Percentiles rank a stretch among this genome's conserved stretches.
Evolutionary conservation across 345 rosid genomes (phyloP).

Genomic region (Brassica nigra): DNA sequence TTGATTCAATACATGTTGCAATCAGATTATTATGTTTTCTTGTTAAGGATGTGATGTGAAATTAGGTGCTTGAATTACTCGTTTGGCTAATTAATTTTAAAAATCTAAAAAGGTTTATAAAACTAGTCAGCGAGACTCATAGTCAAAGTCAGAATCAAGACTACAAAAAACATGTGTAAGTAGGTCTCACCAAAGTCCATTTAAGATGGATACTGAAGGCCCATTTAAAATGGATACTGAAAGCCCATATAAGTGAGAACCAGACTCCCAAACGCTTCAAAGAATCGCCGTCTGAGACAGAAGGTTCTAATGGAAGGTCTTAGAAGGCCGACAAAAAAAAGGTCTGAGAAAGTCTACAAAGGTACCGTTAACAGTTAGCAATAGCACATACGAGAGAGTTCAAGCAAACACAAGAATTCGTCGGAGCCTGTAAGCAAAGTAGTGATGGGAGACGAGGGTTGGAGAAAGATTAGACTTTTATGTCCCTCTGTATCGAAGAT

Average conservation of each 20-base stretch:
- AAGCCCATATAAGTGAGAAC: background rate
- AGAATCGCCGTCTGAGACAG: conserved; percentile 4
- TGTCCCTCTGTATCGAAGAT: conserved; percentile 61
- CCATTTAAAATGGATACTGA: background rate
- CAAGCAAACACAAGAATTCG: background rate
- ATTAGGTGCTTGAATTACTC: background rate
- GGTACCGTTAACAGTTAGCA: conserved; percentile 15
- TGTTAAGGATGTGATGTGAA: background rate
- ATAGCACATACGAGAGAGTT: conserved; percentile 11
- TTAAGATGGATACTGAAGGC: background rate
- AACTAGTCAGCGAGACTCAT: background rate
- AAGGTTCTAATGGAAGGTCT: conserved; percentile 23
- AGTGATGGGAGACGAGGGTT: conserved; percentile 30
- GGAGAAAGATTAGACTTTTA: conserved; percentile 54
- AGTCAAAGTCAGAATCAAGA: background rate
- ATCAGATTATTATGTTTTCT: background rate
- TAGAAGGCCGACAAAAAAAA: background rate
- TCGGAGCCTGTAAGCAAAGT: conserved; percentile 21
- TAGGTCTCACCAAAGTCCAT: background rate
- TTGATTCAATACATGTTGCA: background rate
- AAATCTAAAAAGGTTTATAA: background rate
- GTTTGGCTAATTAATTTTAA: no score
- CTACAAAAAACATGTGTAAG: background rate
- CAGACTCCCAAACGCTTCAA: background rate
- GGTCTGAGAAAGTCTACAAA: background rate